Percentiles rank a stretch among this genome's conserved stretches.
Evolutionary conservation across 2,329 filamentous ascomycete species (phyloP).

Genomic region (Juglanconis sp.): DNA sequence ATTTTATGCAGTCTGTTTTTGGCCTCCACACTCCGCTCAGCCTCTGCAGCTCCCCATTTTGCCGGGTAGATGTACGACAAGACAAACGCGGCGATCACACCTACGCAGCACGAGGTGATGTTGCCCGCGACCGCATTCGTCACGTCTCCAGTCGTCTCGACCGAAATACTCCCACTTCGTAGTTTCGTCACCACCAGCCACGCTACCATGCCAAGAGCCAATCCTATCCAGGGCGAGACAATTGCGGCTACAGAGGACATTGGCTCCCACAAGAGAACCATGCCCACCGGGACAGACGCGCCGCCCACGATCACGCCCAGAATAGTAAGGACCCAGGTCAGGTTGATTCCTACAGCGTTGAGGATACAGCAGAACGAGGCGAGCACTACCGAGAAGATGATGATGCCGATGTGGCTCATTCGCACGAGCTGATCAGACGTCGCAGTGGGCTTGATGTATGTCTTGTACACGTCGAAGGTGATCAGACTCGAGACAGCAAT

Average conservation of each 20-base stretch:
- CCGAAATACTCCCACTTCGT: constrained; percentile 31
- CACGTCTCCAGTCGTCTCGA: constrained; percentile 33
- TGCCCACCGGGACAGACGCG: constrained; percentile 31
- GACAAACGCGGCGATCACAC: constrained; percentile 31
- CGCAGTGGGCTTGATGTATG: constrained; percentile 33
- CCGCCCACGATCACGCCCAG: constrained; percentile 38
- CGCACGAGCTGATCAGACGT: constrained; percentile 29
- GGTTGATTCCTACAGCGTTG: constrained; percentile 33
- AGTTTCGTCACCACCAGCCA: constrained; percentile 36
- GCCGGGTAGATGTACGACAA: constrained; percentile 32
- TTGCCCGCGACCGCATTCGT: constrained; percentile 38
- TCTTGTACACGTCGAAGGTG: constrained; percentile 38
- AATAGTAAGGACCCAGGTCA: constrained; percentile 38
- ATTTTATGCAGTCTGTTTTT: constrained; percentile 28
- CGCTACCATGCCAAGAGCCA: constrained; percentile 29
- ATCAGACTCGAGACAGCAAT: constrained; percentile 37
- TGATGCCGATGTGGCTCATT: constrained; percentile 32
- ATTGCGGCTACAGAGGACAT: constrained; percentile 36
- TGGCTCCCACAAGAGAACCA: constrained; percentile 35
- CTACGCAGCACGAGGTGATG: constrained; percentile 32
- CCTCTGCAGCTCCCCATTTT: constrained; percentile 23
- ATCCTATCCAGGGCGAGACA: constrained; percentile 32
- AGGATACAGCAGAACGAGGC: constrained; percentile 33
- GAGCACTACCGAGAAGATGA: constrained; percentile 30
- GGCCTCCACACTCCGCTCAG: constrained; percentile 21